Conservation (phyloP, 164 flowering plant species). For the Umbellularia californica region DNA sequence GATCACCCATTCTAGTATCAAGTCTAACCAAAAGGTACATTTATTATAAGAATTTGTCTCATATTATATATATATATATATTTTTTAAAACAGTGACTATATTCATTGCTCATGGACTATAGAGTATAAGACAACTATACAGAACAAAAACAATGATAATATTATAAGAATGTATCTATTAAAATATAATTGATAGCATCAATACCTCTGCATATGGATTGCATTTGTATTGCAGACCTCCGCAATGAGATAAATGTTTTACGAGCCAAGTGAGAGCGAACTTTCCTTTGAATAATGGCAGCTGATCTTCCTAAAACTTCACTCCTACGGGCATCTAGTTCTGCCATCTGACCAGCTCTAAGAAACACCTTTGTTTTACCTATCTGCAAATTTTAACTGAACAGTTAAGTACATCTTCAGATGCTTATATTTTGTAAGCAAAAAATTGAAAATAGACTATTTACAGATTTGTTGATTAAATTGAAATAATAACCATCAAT, state of each 20-base stretch:
- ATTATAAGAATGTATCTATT: neutral
- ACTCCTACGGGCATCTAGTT: constrained; percentile 75
- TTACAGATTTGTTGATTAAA: too few relatives aligned
- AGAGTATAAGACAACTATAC: too few relatives aligned
- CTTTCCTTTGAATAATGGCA: constrained; percentile 84
- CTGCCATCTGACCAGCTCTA: constrained; percentile 99
- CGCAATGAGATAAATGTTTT: constrained; percentile 54
- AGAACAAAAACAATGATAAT: too few relatives aligned
- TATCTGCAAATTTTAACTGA: constrained; percentile 48
- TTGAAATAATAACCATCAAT: too few relatives aligned
- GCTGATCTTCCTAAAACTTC: constrained; percentile 93
- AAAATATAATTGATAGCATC: neutral
- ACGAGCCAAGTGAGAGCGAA: constrained; percentile 73
- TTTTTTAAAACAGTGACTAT: too few relatives aligned
- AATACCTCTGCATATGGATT: constrained; percentile 92
- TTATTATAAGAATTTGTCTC: neutral
- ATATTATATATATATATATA: neutral
- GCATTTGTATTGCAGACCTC: constrained; percentile 53
- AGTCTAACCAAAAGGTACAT: neutral
- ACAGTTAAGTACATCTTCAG: neutral
- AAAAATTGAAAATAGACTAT: too few relatives aligned
- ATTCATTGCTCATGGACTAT: too few relatives aligned
- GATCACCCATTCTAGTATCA: neutral
- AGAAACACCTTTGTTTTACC: constrained; percentile 97
- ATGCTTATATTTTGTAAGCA: neutral